Conservation (phyloP, 1,284 basidiomycete species). For the Cryptococcus maquisensis region DNA sequence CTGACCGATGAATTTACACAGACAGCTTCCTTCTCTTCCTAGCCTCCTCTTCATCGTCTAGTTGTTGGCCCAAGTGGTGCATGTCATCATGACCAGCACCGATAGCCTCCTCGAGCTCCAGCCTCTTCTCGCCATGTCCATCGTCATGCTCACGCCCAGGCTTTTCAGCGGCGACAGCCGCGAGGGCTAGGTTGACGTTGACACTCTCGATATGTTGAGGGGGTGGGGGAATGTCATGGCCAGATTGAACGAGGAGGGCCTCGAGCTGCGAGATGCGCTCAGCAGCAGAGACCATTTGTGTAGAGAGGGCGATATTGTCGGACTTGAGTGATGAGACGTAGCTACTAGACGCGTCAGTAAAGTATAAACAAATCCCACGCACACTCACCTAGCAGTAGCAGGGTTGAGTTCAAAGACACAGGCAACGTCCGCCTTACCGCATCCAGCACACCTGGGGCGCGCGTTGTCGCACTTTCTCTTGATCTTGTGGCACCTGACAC, state of each 20-base stretch:
- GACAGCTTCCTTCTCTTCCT: no score
- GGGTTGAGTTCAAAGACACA: slow-evolving; percentile 43
- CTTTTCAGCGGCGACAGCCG: not conserved
- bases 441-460: slow-evolving; percentile 37
- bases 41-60: no score
- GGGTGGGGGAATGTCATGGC: slow-evolving; percentile 14
- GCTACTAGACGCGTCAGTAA: slow-evolving; percentile 6
- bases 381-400: slow-evolving; percentile 36
- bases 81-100: no score
- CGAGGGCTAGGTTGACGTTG: not conserved
- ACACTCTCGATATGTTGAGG: not conserved
- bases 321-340: slow-evolving; percentile 34
- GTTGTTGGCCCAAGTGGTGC: no score
- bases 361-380: not conserved
- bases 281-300: slow-evolving; percentile 26
- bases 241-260: slow-evolving; percentile 5
- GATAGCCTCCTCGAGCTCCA: no score
- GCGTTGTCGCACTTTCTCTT: slow-evolving; percentile 43
- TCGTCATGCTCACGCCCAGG: not conserved
- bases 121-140: no score
- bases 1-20: no score
- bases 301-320: slow-evolving; percentile 20
- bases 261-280: slow-evolving; percentile 35
- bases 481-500: slow-evolving; percentile 41
- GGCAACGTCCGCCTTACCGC: slow-evolving; percentile 36